Conservation (phyloP, 2,329 filamentous ascomycete genomes). For the Geoglossum cookeanum region DNA sequence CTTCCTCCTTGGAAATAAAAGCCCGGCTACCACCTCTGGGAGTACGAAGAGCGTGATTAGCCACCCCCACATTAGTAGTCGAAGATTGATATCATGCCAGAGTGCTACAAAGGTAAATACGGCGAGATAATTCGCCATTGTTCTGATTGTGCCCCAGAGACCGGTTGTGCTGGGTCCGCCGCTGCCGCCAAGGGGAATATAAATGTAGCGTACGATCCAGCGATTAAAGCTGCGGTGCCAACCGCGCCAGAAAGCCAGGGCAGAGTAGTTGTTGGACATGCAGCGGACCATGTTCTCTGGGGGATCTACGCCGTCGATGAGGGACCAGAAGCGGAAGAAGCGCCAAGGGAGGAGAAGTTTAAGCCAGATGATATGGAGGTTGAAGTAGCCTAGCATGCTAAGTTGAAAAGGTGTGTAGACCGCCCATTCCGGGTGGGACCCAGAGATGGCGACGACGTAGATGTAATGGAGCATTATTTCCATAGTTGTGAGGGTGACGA, state of each 20-base stretch:
- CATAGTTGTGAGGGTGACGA: constrained; percentile 66
- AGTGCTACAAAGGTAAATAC: constrained; percentile 95
- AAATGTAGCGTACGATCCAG: constrained; percentile 87
- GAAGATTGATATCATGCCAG: constrained; percentile 92
- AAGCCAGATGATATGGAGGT: constrained; percentile 92
- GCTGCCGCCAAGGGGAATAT: constrained; percentile 69
- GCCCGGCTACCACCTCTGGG: constrained; percentile 57
- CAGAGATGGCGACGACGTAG: constrained; percentile 84
- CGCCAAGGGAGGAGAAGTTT: constrained; percentile 94
- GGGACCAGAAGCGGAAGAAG: constrained; percentile 93
- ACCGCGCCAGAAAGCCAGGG: constrained; percentile 79
- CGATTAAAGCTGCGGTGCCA: constrained; percentile 95
- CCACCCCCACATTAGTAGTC: constrained; percentile 91
- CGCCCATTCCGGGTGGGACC: constrained; percentile 59
- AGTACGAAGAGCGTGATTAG: constrained; percentile 84
- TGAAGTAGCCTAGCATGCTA: constrained; percentile 82
- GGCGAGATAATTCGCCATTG: constrained; percentile 55
- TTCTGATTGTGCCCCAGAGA: constrained; percentile 29
- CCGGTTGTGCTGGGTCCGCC: constrained; percentile 12
- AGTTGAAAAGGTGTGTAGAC: constrained; percentile 75
- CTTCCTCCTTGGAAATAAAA: constrained; percentile 52
- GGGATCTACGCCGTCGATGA: constrained; percentile 79
- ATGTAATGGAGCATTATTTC: constrained; percentile 81
- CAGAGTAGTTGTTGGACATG: constrained; percentile 85
- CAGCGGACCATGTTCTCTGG: constrained; percentile 98